Evolutionary conservation across 495 filamentous ascomycete genomes (phyloP).

Genomic region (Geoglossum glabrum): DNA sequence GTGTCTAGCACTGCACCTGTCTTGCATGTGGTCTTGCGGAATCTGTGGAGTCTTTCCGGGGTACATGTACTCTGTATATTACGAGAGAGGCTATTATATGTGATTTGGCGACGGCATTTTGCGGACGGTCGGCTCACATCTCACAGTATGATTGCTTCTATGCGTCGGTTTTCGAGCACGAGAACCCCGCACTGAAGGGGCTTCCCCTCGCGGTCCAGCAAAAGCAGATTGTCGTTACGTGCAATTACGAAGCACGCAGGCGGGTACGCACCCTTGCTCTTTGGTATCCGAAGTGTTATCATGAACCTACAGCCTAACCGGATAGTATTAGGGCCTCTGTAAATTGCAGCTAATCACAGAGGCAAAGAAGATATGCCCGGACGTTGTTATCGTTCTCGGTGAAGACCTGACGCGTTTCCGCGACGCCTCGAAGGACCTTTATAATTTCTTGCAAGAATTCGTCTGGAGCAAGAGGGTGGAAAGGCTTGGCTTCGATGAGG

Average conservation of each 20-base stretch:
- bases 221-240: slow-evolving; percentile 85
- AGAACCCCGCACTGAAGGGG: slow-evolving; percentile 49
- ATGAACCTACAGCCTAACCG: neutral
- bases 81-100: neutral
- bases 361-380: slow-evolving; percentile 61
- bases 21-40: neutral
- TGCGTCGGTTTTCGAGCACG: slow-evolving; percentile 67
- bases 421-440: slow-evolving; percentile 65
- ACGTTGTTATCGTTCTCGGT: slow-evolving; percentile 66
- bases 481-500: slow-evolving; percentile 73
- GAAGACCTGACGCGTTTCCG: slow-evolving; percentile 77
- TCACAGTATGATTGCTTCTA: slow-evolving; percentile 72
- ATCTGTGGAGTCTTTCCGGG: neutral
- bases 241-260: slow-evolving; percentile 73
- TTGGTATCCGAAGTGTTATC: neutral
- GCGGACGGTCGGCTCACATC: neutral
- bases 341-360: slow-evolving; percentile 73
- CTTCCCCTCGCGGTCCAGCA: slow-evolving; percentile 58
- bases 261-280: slow-evolving; percentile 12
- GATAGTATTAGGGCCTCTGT: slow-evolving; percentile 37
- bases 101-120: neutral
- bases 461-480: slow-evolving; percentile 61
- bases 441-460: slow-evolving; percentile 42
- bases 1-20: neutral
- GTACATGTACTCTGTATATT: neutral